Percentiles rank a stretch among this genome's conserved stretches.
phyloP scores from a whole-genome alignment of 2,329 filamentous ascomycete species.

The Aspergillus flavus region DNA sequence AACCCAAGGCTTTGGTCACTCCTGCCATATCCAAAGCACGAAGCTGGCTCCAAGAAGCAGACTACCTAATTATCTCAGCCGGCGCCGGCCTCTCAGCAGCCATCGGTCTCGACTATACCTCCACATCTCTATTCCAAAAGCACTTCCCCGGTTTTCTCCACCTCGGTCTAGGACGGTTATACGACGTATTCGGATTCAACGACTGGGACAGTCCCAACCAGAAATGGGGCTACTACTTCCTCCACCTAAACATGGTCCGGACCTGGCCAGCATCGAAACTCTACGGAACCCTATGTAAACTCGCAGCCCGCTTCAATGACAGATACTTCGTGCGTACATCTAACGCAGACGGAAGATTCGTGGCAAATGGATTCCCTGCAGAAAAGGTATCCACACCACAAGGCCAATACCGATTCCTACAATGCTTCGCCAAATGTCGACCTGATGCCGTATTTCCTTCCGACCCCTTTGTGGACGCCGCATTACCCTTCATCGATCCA shows the following conservation, averaged over 20 bases:
- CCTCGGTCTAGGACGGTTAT: conserved; percentile 28
- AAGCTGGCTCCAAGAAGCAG: conserved; percentile 22
- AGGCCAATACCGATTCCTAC: conserved; percentile 24
- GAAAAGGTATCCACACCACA: conserved; percentile 22
- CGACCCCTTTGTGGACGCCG: conserved; percentile 19
- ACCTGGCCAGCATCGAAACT: conserved; percentile 15
- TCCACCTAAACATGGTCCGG: conserved; percentile 22
- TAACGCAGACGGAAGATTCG: conserved; percentile 26
- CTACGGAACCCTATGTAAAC: conserved; percentile 10
- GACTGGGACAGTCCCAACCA: conserved; percentile 18
- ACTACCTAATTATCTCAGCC: conserved; percentile 23
- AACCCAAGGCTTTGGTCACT: background rate
- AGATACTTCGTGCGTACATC: conserved; percentile 24
- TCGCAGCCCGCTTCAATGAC: conserved; percentile 1
- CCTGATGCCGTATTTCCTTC: conserved; percentile 23
- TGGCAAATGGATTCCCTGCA: conserved; percentile 21
- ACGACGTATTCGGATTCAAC: conserved; percentile 24
- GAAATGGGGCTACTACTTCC: conserved; percentile 28
- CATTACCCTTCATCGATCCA: conserved; percentile 20
- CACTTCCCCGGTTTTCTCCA: conserved; percentile 32
- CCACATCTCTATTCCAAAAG: conserved; percentile 22
- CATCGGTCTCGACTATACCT: conserved; percentile 28
- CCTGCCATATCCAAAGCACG: conserved; percentile 13
- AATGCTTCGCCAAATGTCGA: conserved; percentile 24
- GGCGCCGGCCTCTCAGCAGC: conserved; percentile 27